phyloP scores from a whole-genome alignment of 257 asterid species.

The Scutellaria galericulata region DNA sequence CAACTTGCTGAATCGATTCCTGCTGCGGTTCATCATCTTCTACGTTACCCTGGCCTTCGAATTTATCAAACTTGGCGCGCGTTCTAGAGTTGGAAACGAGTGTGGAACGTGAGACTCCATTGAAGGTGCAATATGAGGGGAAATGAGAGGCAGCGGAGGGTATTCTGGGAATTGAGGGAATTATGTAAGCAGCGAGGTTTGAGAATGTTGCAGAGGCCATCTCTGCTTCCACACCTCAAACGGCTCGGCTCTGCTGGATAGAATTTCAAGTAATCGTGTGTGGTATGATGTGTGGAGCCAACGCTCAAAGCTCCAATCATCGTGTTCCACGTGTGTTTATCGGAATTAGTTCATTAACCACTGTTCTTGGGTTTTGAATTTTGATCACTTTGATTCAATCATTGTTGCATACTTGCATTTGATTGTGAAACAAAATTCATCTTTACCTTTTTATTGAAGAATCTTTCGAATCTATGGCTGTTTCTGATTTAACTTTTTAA shows the following conservation, averaged over 20 bases:
- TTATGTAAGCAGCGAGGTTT: slow-evolving; percentile 37
- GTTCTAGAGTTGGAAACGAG: slow-evolving; percentile 40
- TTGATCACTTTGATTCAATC: too few relatives aligned
- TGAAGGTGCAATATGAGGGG: slow-evolving; percentile 34
- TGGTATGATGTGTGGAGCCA: neutral
- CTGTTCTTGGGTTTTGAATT: too few relatives aligned
- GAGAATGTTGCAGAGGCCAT: slow-evolving; percentile 68
- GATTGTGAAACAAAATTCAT: too few relatives aligned
- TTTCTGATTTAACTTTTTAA: too few relatives aligned
- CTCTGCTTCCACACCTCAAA: slow-evolving; percentile 21
- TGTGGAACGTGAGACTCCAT: slow-evolving; percentile 39
- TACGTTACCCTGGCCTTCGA: slow-evolving; percentile 57
- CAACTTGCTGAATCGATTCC: slow-evolving; percentile 30
- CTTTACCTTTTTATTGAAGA: too few relatives aligned
- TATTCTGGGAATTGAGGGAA: slow-evolving; percentile 45
- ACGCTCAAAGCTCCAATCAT: neutral
- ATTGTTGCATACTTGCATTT: too few relatives aligned
- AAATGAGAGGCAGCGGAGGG: slow-evolving; percentile 42
- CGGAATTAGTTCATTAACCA: too few relatives aligned
- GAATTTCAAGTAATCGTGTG: slow-evolving; percentile 8
- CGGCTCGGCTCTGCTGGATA: neutral
- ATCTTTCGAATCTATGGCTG: too few relatives aligned
- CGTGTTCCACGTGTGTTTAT: slow-evolving; percentile 15
- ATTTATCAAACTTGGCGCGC: slow-evolving; percentile 79
- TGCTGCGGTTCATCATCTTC: slow-evolving; percentile 37